Percentiles rank a stretch among this genome's conserved stretches.
Evolutionary conservation across 75 land plant genomes (phyloP).

Genomic region (Pinus taeda): DNA sequence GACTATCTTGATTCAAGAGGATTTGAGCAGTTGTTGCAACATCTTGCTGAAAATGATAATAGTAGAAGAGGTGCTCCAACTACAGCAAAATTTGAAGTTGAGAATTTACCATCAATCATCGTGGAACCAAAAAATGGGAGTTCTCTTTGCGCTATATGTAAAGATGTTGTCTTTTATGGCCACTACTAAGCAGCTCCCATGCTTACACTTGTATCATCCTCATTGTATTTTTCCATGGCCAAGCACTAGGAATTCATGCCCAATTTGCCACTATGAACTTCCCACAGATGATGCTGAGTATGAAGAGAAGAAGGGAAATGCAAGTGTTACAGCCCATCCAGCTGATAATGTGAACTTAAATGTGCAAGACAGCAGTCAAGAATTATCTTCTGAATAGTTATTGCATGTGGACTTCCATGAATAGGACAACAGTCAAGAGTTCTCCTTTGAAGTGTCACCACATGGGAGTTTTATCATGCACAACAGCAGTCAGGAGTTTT

Average conservation of each 20-base stretch:
- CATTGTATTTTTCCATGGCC: conserved; percentile 76
- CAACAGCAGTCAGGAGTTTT: neutral
- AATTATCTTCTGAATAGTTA: neutral
- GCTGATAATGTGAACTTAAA: conserved; percentile 3
- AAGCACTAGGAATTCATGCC: conserved; percentile 65
- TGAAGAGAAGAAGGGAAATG: conserved; percentile 34
- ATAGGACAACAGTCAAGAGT: neutral
- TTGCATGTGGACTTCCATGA: neutral
- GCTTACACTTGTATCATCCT: conserved; percentile 69
- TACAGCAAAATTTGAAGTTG: conserved; percentile 49
- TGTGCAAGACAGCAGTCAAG: neutral
- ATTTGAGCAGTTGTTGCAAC: conserved; percentile 50
- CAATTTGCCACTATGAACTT: conserved; percentile 72
- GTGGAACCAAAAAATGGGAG: conserved; percentile 38
- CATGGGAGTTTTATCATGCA: neutral
- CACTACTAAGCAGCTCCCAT: too few species aligned
- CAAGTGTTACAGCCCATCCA: neutral
- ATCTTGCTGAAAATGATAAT: conserved; percentile 45
- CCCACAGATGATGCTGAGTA: conserved; percentile 80
- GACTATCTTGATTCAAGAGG: conserved; percentile 51
- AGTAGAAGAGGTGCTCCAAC: conserved; percentile 78
- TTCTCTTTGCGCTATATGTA: conserved; percentile 64
- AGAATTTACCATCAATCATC: conserved; percentile 31
- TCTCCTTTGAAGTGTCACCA: neutral
- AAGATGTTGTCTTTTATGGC: too few species aligned